Conservation (phyloP, 2,329 filamentous ascomycete species). For the Polychaeton citri region DNA sequence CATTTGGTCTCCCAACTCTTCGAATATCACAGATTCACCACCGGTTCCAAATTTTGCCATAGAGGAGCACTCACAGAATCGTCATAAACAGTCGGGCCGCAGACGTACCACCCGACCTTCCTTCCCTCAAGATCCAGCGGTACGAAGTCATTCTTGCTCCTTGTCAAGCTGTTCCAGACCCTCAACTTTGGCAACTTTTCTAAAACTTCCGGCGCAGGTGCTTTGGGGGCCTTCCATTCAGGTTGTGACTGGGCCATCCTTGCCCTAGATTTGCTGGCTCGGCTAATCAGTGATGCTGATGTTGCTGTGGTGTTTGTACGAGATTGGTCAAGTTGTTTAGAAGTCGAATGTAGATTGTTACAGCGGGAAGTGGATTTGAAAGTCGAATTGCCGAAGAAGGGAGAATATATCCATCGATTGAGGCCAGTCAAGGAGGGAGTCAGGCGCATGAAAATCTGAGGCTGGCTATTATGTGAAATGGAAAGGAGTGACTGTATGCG, state of each 20-base stretch:
- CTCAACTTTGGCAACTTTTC: constrained; percentile 44
- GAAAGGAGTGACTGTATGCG: neutral
- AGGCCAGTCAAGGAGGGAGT: neutral
- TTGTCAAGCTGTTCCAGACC: constrained; percentile 69
- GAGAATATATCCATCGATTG: neutral
- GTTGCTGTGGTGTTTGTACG: too few species aligned
- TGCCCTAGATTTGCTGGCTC: neutral
- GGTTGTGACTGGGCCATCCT: neutral
- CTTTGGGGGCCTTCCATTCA: neutral
- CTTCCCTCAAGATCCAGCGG: constrained; percentile 54
- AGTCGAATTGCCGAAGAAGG: neutral
- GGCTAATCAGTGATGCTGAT: too few species aligned
- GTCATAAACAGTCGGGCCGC: constrained; percentile 71
- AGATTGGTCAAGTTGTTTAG: too few species aligned
- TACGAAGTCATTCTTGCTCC: constrained; percentile 59
- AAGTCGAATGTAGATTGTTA: too few species aligned
- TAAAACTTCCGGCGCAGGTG: constrained; percentile 5
- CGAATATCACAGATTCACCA: neutral
- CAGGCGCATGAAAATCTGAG: neutral
- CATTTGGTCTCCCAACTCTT: neutral
- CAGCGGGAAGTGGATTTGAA: too few species aligned
- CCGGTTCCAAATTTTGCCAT: too few species aligned
- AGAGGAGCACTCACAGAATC: constrained; percentile 39
- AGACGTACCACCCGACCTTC: constrained; percentile 76
- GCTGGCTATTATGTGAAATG: too few species aligned